Conservation (phyloP, 306 rosid species). For the Abrus precatorius region DNA sequence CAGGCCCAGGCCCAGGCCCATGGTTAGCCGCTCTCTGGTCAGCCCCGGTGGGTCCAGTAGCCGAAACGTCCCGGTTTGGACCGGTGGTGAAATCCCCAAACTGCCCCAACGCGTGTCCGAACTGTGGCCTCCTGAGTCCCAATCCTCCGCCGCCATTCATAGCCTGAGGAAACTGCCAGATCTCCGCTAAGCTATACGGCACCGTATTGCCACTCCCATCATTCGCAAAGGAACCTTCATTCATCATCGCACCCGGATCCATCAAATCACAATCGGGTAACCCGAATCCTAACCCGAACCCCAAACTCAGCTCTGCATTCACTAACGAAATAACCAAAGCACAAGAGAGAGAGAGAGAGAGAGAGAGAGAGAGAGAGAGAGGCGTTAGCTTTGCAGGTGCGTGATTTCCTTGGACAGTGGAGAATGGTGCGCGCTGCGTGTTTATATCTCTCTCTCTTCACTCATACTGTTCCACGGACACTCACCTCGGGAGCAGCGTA, state of each 20-base stretch:
- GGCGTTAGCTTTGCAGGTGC: slow-evolving; percentile 31
- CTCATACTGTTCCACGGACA: slow-evolving; percentile 57
- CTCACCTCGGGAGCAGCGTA: slow-evolving; percentile 63
- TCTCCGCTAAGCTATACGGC: slow-evolving; percentile 78
- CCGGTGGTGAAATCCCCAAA: slow-evolving; percentile 59
- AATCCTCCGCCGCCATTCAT: slow-evolving; percentile 64
- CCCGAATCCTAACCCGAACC: not conserved
- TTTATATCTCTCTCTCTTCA: slow-evolving; percentile 46
- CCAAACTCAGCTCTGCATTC: slow-evolving; percentile 18
- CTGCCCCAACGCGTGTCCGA: slow-evolving; percentile 60
- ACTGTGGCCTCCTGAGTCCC: slow-evolving; percentile 65
- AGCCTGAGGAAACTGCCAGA: slow-evolving; percentile 72
- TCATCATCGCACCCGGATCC: slow-evolving; percentile 75
- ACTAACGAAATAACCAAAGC: not conserved
- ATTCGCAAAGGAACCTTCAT: slow-evolving; percentile 61
- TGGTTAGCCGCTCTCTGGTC: slow-evolving; percentile 47
- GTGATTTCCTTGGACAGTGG: slow-evolving; percentile 72
- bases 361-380: not conserved
- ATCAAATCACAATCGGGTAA: slow-evolving; percentile 36
- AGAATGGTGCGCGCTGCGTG: slow-evolving; percentile 66
- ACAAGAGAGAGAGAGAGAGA: not conserved
- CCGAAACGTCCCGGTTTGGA: slow-evolving; percentile 55
- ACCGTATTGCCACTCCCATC: slow-evolving; percentile 56
- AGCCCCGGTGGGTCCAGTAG: slow-evolving; percentile 10
- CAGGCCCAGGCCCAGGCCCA: slow-evolving; percentile 38